phyloP scores from a whole-genome alignment of 1,284 basidiomycete genomes.

The Malassezia brasiliensis region DNA sequence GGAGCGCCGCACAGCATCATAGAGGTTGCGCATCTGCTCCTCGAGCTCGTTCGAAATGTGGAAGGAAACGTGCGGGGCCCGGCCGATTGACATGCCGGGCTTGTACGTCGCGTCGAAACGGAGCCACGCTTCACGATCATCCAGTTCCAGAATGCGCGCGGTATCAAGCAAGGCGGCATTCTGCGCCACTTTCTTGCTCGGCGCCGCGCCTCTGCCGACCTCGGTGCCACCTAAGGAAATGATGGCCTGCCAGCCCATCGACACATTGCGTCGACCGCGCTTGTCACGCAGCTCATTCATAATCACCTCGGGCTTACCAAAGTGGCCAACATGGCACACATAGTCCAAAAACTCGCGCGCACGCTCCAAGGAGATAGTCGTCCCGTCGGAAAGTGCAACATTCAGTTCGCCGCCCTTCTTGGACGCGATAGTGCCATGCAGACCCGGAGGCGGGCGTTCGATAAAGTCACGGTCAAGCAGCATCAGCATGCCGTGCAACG shows the following conservation, averaged over 20 bases:
- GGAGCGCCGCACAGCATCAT: slow-evolving; percentile 55
- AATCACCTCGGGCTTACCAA: slow-evolving; percentile 66
- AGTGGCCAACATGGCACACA: slow-evolving; percentile 73
- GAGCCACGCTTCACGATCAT: slow-evolving; percentile 70
- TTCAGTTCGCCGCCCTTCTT: slow-evolving; percentile 49
- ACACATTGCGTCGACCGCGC: slow-evolving; percentile 27
- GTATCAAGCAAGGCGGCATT: slow-evolving; percentile 76
- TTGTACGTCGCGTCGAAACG: slow-evolving; percentile 54
- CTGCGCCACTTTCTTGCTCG: slow-evolving; percentile 67
- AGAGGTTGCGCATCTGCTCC: slow-evolving; percentile 64
- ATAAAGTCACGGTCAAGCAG: slow-evolving; percentile 24
- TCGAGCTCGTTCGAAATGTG: slow-evolving; percentile 61
- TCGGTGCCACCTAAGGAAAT: slow-evolving; percentile 69
- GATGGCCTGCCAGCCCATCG: slow-evolving; percentile 62
- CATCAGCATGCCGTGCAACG: slow-evolving; percentile 29
- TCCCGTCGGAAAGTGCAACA: slow-evolving; percentile 58
- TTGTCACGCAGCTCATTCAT: background rate
- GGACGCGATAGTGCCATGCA: slow-evolving; percentile 1
- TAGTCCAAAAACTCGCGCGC: slow-evolving; percentile 89
- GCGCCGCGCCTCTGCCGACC: slow-evolving; percentile 66
- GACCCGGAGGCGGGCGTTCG: slow-evolving; percentile 24
- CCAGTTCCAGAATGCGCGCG: slow-evolving; percentile 70
- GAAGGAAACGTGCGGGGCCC: slow-evolving; percentile 65
- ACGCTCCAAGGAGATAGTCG: slow-evolving; percentile 61
- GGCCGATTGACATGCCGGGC: slow-evolving; percentile 50